A percentile compares a stretch with the other conserved stretches of the same genome.
These are phyloP conservation scores for Teratosphaeria zuluensis DNA, from an alignment of 2,329 filamentous ascomycete genomes.

Conservation along the genomic window DNA sequence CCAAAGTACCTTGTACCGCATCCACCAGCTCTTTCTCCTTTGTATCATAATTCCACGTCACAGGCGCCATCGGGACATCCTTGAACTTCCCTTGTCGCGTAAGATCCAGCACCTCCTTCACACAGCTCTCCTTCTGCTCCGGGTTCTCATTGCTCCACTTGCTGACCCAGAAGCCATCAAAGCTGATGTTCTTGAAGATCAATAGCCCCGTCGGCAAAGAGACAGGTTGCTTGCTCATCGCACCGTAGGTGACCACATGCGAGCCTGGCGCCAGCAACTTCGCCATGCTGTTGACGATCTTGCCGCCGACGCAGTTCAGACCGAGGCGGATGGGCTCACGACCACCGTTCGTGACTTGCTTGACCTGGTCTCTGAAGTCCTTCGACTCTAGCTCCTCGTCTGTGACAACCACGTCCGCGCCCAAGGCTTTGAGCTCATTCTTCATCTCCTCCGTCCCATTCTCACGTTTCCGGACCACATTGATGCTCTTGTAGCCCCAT, in stretches of 20 bases:
- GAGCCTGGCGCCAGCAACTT: slow-evolving; percentile 58
- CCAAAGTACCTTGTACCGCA: slow-evolving; percentile 72
- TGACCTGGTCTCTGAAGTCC: slow-evolving; percentile 53
- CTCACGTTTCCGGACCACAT: slow-evolving; percentile 68
- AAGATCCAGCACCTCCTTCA: slow-evolving; percentile 74
- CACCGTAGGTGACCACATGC: slow-evolving; percentile 85
- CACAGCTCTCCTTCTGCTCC: slow-evolving; percentile 63
- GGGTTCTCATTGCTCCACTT: slow-evolving; percentile 73
- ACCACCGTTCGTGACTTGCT: slow-evolving; percentile 60
- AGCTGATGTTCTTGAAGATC: slow-evolving; percentile 86
- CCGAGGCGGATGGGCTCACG: slow-evolving; percentile 65
- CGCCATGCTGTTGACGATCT: slow-evolving; percentile 68
- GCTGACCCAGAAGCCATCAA: slow-evolving; percentile 92
- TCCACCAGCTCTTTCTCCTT: slow-evolving; percentile 57
- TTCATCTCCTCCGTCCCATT: slow-evolving; percentile 57
- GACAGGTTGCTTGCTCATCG: slow-evolving; percentile 84
- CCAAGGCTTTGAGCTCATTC: slow-evolving; percentile 50
- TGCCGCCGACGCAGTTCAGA: slow-evolving; percentile 89
- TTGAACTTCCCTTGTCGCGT: slow-evolving; percentile 67
- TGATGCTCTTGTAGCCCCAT: slow-evolving; percentile 87
- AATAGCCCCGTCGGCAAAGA: slow-evolving; percentile 70
- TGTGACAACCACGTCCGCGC: slow-evolving; percentile 54
- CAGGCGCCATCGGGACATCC: slow-evolving; percentile 72
- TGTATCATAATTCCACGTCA: slow-evolving; percentile 76
- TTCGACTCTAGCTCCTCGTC: slow-evolving; percentile 51